Percentiles rank a stretch among this genome's conserved stretches.
phyloP scores from a whole-genome alignment of 768 basidiomycete genomes.

The Podaxis sp. region DNA sequence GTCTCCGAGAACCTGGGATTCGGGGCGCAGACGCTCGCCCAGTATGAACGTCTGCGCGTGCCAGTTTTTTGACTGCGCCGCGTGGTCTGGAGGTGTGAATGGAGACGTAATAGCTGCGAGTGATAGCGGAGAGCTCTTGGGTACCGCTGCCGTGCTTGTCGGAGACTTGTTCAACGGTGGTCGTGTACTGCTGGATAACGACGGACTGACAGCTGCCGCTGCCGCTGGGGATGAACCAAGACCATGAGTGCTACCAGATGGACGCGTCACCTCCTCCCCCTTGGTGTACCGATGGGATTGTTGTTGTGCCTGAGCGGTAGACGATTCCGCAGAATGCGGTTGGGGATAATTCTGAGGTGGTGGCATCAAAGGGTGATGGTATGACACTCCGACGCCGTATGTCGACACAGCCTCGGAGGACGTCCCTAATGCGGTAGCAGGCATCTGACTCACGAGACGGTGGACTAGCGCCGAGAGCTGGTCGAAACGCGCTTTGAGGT shows the following conservation, averaged over 20 bases:
- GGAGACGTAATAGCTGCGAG: constrained; percentile 39
- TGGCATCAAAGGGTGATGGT: constrained; percentile 31
- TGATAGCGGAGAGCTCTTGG: constrained; percentile 31
- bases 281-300: constrained; percentile 22
- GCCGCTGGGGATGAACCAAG: constrained; percentile 22
- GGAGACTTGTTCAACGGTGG: constrained; percentile 19
- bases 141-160: constrained; percentile 13
- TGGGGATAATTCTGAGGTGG: constrained; percentile 26
- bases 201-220: constrained; percentile 18
- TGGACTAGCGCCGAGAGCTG: constrained; percentile 54
- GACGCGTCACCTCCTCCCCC: constrained; percentile 19
- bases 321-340: constrained; percentile 17
- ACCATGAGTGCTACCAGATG: constrained; percentile 14
- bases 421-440: constrained; percentile 23
- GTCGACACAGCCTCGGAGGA: constrained; percentile 27
- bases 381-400: constrained; percentile 21
- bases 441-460: constrained; percentile 31
- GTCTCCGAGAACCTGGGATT: constrained; percentile 31
- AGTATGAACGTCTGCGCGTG: constrained; percentile 73
- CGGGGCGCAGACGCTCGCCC: constrained; percentile 78
- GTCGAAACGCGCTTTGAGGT: constrained; percentile 62
- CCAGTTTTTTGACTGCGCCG: constrained; percentile 63
- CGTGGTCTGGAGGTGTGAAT: constrained; percentile 23
- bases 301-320: constrained; percentile 19
- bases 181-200: constrained; percentile 16